These are phyloP conservation scores for Morella rubra DNA, from an alignment of 306 rosid species.

Conservation along the genomic window DNA sequence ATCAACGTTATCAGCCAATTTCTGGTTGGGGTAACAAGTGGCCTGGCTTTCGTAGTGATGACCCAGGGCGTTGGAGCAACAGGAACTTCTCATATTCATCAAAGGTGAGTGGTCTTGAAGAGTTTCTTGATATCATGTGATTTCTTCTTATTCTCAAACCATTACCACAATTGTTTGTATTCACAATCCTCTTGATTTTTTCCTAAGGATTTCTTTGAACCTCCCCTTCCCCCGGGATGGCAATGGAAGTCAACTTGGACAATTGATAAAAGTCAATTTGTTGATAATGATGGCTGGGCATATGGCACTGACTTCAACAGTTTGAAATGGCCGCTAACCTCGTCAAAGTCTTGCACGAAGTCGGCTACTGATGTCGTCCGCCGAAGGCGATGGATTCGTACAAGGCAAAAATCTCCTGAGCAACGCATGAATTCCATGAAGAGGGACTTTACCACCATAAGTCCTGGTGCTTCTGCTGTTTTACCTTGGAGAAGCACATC, in stretches of 20 bases:
- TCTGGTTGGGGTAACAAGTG: conserved; percentile 72
- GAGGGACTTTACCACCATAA: conserved; percentile 44
- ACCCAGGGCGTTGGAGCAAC: conserved; percentile 72
- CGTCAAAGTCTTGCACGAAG: conserved; percentile 55
- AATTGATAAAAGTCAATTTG: conserved; percentile 60
- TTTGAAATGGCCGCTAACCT: conserved; percentile 67
- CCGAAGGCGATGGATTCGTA: conserved; percentile 69
- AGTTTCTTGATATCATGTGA: neutral
- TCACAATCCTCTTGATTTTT: conserved; percentile 30
- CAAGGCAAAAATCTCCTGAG: conserved; percentile 45
- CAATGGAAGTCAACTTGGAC: conserved; percentile 74
- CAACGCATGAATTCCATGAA: conserved; percentile 37
- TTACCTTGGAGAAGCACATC: conserved; percentile 85
- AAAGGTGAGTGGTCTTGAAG: conserved; percentile 43
- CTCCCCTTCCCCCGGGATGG: conserved; percentile 81
- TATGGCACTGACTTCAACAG: conserved; percentile 57
- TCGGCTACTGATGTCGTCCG: conserved; percentile 66
- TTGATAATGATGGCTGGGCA: conserved; percentile 88
- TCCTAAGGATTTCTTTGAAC: conserved; percentile 79
- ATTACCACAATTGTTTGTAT: conserved; percentile 14
- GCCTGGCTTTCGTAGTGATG: conserved; percentile 39
- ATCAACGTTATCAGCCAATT: conserved; percentile 57
- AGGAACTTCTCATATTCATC: conserved; percentile 60
- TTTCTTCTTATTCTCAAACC: conserved; percentile 15
- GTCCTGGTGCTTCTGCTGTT: conserved; percentile 66